These are phyloP conservation scores for Naganishia sp. DNA, from an alignment of 1,284 basidiomycete genomes.

Conservation along the genomic window DNA sequence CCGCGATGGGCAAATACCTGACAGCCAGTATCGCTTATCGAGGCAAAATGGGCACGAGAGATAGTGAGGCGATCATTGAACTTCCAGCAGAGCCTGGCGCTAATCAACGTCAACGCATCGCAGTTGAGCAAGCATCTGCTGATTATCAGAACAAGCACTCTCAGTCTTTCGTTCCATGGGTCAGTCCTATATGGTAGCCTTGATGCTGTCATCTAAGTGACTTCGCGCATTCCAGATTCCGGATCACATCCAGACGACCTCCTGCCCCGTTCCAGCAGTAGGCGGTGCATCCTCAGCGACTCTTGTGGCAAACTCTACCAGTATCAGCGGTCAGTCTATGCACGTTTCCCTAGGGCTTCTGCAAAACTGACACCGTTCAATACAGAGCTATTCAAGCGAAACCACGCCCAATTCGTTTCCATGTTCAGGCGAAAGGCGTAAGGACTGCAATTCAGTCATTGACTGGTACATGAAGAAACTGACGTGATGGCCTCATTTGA, in stretches of 20 bases:
- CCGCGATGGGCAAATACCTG: conserved; percentile 86
- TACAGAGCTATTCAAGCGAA: conserved; percentile 74
- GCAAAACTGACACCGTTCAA: not conserved
- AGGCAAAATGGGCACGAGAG: conserved; percentile 24
- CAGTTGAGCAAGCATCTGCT: conserved; percentile 23
- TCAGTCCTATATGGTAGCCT: not conserved
- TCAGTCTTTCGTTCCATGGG: conserved; percentile 86
- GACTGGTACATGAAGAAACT: not conserved
- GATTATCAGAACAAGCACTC: conserved; percentile 86
- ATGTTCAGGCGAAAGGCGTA: conserved; percentile 96
- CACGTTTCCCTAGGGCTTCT: not conserved
- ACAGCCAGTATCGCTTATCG: conserved; percentile 54
- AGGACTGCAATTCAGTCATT: conserved; percentile 64
- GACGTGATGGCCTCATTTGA: not conserved
- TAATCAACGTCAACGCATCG: not conserved
- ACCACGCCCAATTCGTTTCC: conserved; percentile 93
- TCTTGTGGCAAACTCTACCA: conserved; percentile 93
- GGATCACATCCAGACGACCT: conserved; percentile 93
- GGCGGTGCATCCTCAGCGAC: conserved; percentile 67
- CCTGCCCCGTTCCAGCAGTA: conserved; percentile 55
- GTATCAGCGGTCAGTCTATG: conserved; percentile 16
- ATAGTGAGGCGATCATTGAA: not conserved
- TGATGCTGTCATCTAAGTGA: not conserved
- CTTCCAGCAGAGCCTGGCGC: not conserved
- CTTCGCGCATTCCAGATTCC: conserved; percentile 61